Evolutionary conservation across 345 rosid species (phyloP), one percentile per base, ranked within the genome.

Genomic region (Turritis glabra): DNA sequence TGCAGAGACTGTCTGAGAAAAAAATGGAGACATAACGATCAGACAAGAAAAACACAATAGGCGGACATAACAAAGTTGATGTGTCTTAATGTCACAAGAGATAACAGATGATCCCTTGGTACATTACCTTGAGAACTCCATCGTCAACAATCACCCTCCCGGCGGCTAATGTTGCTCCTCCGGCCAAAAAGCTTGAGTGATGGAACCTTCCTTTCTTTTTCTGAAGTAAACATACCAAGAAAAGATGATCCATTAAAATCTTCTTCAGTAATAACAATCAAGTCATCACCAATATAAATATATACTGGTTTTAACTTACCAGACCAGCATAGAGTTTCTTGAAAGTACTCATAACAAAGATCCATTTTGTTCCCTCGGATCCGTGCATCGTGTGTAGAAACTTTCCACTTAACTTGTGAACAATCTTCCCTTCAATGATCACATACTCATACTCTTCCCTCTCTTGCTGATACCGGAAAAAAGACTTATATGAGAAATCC

Each of bases 131-230:
- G 32, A 91, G 89, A 71, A 77, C 69, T 73, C 97, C 98, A 62
- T 80, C 22, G 71, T 90, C 93, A 21, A 78, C 91, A 22, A 46
- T 76, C 2, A 94, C 81, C 81, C 97, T 87, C 81, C 98, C 98
- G 3, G 98, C 97, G 1, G 96, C 96, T 73, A 91, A 59, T 0
- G 98, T 88, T 51, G 85, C 90, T 81, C 98, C 98, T 30, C 98
- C 98, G 1, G 98, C 98, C 82, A 94, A 80, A 71, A 94, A 94
- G 76, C 97, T 94, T 2, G 98, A 94, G 84, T 94, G 97, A 76
- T 94, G 98, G 74, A 94, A 94, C 54, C 27, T 69, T 57, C 98
- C 98, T 81, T 94, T 94, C 96, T 87, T 87, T 70, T 94, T 94
- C 97, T 94, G 85, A 72, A 79, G 26, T 54, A 52, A 7, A 54